A percentile compares a stretch with the other conserved stretches of the same genome.
These are phyloP conservation scores for Scutellaria galericulata DNA, from an alignment of 257 asterid genomes.

Conservation along the genomic window DNA sequence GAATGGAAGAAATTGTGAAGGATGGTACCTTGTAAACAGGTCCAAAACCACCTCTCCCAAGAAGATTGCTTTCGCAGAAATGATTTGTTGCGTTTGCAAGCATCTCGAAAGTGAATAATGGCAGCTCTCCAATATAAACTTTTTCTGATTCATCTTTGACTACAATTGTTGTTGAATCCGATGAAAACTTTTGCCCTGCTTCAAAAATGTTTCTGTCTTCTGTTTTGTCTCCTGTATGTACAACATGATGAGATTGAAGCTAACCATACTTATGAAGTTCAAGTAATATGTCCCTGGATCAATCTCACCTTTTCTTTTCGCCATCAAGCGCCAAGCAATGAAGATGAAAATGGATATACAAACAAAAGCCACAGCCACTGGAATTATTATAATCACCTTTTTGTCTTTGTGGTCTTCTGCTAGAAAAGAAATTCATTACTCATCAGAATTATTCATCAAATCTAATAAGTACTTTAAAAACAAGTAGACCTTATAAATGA, in stretches of 20 bases:
- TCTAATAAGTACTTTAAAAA: neutral
- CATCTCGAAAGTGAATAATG: conserved; percentile 10
- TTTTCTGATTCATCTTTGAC: neutral
- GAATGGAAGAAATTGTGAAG: neutral
- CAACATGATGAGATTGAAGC: neutral
- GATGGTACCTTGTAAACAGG: conserved; percentile 17
- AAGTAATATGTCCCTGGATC: neutral
- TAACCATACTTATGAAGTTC: neutral
- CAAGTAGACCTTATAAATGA: neutral
- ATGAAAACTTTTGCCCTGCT: neutral
- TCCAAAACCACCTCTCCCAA: conserved; percentile 7
- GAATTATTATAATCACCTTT: conserved; percentile 27
- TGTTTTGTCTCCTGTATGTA: neutral
- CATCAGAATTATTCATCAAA: neutral
- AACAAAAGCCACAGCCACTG: conserved; percentile 11
- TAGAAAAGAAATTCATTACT: neutral
- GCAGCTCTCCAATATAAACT: neutral
- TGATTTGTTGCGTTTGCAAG: conserved; percentile 8
- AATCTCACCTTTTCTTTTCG: conserved; percentile 32
- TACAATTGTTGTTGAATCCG: neutral
- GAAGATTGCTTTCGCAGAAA: neutral
- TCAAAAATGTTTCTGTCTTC: neutral
- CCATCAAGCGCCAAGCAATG: conserved; percentile 31
- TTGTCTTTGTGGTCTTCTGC: conserved; percentile 35
- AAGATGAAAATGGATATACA: conserved; percentile 16